Conservation (phyloP, 768 basidiomycete genomes). For the Termitomyces sp. region DNA sequence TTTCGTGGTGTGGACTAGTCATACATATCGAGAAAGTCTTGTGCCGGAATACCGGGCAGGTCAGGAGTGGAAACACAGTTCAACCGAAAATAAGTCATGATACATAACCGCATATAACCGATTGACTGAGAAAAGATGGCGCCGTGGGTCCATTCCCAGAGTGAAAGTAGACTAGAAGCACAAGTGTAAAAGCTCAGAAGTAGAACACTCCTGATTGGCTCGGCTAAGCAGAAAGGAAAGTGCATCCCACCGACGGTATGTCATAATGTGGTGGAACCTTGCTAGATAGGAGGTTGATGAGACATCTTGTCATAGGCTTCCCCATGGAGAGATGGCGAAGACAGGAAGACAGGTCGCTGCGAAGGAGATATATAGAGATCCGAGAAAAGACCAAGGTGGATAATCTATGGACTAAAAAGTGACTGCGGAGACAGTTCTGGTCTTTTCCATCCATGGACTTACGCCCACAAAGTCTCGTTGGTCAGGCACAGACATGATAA, state of each 20-base stretch:
- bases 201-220: background rate
- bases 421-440: background rate
- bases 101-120: conserved; percentile 1
- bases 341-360: background rate
- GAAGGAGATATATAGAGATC: background rate
- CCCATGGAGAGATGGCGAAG: conserved; percentile 2
- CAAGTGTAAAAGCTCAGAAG: background rate
- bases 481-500: background rate
- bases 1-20: conserved; percentile 11
- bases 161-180: background rate
- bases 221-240: background rate
- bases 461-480: background rate
- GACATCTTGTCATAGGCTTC: background rate
- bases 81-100: conserved; percentile 1
- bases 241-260: background rate
- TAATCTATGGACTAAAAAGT: background rate
- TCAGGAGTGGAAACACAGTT: background rate
- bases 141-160: background rate
- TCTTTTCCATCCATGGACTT: background rate
- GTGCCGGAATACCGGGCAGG: conserved; percentile 8
- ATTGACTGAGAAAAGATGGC: background rate
- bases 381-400: conserved; percentile 1
- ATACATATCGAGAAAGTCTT: conserved; percentile 9
- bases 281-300: conserved; percentile 6
- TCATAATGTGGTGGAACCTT: background rate